These are phyloP conservation scores for Fusarium hostae DNA, from an alignment of 2,329 filamentous ascomycete genomes.

Conservation along the genomic window DNA sequence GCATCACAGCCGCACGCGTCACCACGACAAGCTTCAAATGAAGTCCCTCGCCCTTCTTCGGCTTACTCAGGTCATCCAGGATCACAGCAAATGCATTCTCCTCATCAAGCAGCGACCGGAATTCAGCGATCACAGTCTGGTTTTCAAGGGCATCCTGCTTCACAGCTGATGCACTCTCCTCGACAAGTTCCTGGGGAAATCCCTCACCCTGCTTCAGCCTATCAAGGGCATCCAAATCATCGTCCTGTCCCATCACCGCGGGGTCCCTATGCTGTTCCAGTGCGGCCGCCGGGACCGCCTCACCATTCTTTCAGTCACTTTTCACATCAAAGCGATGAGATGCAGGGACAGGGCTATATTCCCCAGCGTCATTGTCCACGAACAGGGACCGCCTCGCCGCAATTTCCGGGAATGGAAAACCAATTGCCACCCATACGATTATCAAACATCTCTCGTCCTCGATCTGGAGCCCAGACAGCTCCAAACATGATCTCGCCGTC, in stretches of 20 bases:
- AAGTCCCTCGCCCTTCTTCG: no score
- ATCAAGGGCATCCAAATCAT: background rate
- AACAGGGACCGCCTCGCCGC: background rate
- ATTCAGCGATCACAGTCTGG: background rate
- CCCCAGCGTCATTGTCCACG: background rate
- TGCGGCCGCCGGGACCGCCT: background rate
- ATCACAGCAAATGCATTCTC: background rate
- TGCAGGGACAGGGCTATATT: background rate
- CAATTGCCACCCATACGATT: background rate
- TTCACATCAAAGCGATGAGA: background rate
- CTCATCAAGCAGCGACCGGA: background rate
- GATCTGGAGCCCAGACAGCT: background rate
- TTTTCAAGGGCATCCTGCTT: background rate
- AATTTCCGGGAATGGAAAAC: background rate
- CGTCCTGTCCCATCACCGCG: background rate
- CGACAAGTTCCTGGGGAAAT: background rate
- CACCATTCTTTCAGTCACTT: background rate
- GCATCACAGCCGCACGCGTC: no score
- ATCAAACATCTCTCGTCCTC: background rate
- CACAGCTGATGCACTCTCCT: background rate
- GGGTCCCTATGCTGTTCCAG: background rate
- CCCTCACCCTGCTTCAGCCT: background rate
- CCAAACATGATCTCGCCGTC: background rate
- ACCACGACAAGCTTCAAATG: no score
- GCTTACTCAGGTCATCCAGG: no score